Conservation (phyloP, 345 rosid species). For the Kandelia obovata region DNA sequence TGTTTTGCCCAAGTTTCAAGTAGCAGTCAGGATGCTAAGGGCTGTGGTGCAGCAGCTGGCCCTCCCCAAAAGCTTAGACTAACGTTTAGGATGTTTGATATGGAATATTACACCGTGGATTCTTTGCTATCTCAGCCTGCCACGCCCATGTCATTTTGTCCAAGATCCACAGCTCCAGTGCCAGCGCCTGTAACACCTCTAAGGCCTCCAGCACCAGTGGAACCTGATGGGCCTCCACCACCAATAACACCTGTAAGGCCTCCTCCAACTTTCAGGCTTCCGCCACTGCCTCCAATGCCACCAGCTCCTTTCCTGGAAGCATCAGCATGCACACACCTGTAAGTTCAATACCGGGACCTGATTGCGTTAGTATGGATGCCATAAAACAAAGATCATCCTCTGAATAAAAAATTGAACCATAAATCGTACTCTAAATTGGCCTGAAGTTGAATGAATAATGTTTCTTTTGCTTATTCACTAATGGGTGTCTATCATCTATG, state of each 20-base stretch:
- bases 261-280: constrained; percentile 50
- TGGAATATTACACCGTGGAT: constrained; percentile 51
- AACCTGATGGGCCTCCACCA: constrained; percentile 16
- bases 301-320: constrained; percentile 55
- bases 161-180: constrained; percentile 27
- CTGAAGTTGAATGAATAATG: background rate
- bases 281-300: constrained; percentile 49
- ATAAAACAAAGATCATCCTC: too few species aligned
- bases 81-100: constrained; percentile 47
- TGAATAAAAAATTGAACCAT: too few species aligned
- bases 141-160: constrained; percentile 64
- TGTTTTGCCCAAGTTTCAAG: constrained; percentile 66
- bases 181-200: constrained; percentile 22
- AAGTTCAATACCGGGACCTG: constrained; percentile 26
- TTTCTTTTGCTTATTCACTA: background rate
- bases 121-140: constrained; percentile 69
- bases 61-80: constrained; percentile 56
- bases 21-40: constrained; percentile 35
- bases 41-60: constrained; percentile 55
- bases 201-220: constrained; percentile 23
- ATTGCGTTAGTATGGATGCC: background rate
- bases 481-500: background rate
- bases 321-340: constrained; percentile 80
- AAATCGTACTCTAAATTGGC: too few species aligned
- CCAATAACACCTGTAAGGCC: constrained; percentile 21